Evolutionary conservation across 2,329 filamentous ascomycete species (phyloP).

Genomic region (Penicillium brevicompactum): DNA sequence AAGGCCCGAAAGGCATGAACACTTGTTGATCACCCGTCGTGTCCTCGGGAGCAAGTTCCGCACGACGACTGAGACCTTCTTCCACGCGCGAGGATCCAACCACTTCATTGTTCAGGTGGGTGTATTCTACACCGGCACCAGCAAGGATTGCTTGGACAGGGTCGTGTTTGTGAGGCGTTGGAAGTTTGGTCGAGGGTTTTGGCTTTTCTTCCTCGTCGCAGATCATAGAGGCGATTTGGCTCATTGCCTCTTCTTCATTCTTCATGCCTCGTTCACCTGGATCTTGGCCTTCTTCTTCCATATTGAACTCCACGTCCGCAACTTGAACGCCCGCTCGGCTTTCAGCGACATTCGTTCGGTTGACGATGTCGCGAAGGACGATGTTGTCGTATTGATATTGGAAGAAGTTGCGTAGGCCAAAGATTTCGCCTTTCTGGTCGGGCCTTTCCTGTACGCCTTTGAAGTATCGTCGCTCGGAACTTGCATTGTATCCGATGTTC

Average conservation of each 20-base stretch:
- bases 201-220: slow-evolving; percentile 38
- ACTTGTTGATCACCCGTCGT: slow-evolving; percentile 36
- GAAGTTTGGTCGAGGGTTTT: slow-evolving; percentile 13
- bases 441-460: slow-evolving; percentile 86
- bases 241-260: slow-evolving; percentile 67
- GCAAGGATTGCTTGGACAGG: slow-evolving; percentile 87
- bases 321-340: slow-evolving; percentile 81
- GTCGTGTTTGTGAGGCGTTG: slow-evolving; percentile 59
- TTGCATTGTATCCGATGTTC: slow-evolving; percentile 94
- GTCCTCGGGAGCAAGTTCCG: slow-evolving; percentile 53
- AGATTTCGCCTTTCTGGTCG: slow-evolving; percentile 87
- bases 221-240: slow-evolving; percentile 69
- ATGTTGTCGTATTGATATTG: slow-evolving; percentile 77
- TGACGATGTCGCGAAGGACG: slow-evolving; percentile 90
- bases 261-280: slow-evolving; percentile 47
- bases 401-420: slow-evolving; percentile 85
- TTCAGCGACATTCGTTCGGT: slow-evolving; percentile 97
- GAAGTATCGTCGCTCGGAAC: slow-evolving; percentile 90
- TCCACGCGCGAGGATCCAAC: slow-evolving; percentile 93
- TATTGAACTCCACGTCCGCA: slow-evolving; percentile 72
- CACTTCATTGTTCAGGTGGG: slow-evolving; percentile 94
- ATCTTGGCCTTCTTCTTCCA: slow-evolving; percentile 58
- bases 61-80: slow-evolving; percentile 75
- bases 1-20: slow-evolving; percentile 31
- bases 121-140: slow-evolving; percentile 87